These are phyloP conservation scores for Saprolegnia parasitica DNA, from an alignment of 352 stramenopile species.

Conservation along the genomic window DNA sequence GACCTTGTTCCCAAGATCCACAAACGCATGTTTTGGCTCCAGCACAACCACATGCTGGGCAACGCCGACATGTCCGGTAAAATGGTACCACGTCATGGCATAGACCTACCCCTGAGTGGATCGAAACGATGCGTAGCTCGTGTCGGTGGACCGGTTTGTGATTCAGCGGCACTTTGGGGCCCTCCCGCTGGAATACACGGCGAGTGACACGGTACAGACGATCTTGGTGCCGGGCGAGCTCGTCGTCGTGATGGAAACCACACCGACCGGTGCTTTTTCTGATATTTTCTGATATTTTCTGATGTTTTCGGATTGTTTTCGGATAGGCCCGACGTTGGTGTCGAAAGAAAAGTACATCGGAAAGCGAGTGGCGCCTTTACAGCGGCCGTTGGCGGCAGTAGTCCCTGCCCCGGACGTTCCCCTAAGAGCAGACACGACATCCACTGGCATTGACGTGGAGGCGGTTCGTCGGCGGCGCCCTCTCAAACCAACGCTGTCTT, in stretches of 20 bases:
- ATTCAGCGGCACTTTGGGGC: slow-evolving; percentile 41
- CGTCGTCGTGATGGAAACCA: slow-evolving; percentile 36
- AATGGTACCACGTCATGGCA: too few relatives aligned
- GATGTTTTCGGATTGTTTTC: too few relatives aligned
- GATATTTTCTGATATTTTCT: background rate
- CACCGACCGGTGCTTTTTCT: background rate
- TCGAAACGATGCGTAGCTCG: slow-evolving; percentile 29
- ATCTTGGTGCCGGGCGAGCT: slow-evolving; percentile 42
- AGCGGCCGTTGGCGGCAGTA: background rate
- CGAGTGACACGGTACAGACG: slow-evolving; percentile 31
- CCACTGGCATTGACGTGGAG: too few relatives aligned
- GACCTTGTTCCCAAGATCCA: slow-evolving; percentile 39
- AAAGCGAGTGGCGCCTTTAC: slow-evolving; percentile 5
- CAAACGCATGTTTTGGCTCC: slow-evolving; percentile 52
- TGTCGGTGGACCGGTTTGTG: slow-evolving; percentile 38
- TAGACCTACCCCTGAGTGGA: slow-evolving; percentile 27
- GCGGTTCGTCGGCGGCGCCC: too few relatives aligned
- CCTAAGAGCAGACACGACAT: too few relatives aligned
- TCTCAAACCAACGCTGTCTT: background rate
- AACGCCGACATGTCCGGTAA: background rate
- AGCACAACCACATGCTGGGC: slow-evolving; percentile 44
- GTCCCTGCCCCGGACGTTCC: background rate
- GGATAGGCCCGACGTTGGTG: background rate
- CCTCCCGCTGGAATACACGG: slow-evolving; percentile 31
- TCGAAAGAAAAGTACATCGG: slow-evolving; percentile 15